Evolutionary conservation across 2,329 filamentous ascomycete species (phyloP).

Genomic region (Ramichloridium luteum): DNA sequence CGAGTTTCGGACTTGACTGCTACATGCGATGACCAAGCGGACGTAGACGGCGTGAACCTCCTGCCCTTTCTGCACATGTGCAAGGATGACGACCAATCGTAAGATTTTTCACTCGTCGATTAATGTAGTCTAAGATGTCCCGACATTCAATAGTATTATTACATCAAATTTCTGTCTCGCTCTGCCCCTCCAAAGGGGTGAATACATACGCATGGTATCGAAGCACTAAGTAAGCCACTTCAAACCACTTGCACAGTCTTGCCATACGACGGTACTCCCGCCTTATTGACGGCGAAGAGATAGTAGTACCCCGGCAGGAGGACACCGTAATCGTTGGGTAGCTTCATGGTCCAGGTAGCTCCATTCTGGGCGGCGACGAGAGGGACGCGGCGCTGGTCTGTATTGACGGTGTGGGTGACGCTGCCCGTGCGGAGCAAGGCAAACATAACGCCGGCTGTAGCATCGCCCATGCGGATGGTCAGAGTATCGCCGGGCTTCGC

Average conservation of each 20-base stretch:
- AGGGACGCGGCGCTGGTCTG: constrained; percentile 44
- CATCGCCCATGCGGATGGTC: constrained; percentile 18
- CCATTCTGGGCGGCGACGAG: constrained; percentile 21
- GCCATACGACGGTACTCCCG: constrained; percentile 36
- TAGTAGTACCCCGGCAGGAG: constrained; percentile 43
- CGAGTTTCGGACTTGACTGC: too few species aligned
- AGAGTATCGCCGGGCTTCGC: constrained; percentile 23
- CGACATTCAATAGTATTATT: too few species aligned
- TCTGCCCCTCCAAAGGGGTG: too few species aligned
- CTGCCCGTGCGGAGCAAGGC: constrained; percentile 39
- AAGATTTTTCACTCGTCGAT: too few species aligned
- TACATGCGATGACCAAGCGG: too few species aligned
- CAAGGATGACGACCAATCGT: too few species aligned
- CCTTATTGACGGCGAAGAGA: constrained; percentile 36
- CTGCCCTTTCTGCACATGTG: too few species aligned
- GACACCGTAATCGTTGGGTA: constrained; percentile 39
- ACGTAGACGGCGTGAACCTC: too few species aligned
- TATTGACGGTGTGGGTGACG: constrained; percentile 45
- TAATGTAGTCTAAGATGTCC: too few species aligned
- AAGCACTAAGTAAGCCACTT: too few species aligned
- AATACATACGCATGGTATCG: too few species aligned
- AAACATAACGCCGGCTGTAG: constrained; percentile 13
- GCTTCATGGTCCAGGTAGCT: constrained; percentile 28
- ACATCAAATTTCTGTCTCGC: too few species aligned
- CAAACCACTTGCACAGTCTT: constrained; percentile 31